Conservation (phyloP, 257 asterid genomes). For the Solanum etuberosum region DNA sequence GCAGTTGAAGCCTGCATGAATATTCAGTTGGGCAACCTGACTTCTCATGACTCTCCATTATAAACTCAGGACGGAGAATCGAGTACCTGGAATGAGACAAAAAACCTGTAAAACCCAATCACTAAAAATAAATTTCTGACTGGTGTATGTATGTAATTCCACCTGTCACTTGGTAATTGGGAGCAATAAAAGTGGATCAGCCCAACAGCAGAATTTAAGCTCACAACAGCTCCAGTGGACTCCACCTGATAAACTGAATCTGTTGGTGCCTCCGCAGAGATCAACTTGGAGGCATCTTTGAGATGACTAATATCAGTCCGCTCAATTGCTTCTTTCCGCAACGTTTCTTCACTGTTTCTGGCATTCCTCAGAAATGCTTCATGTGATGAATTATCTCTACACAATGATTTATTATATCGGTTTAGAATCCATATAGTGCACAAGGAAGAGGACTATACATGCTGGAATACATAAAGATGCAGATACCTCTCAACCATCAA, state of each 20-base stretch:
- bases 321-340: constrained; percentile 97
- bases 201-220: constrained; percentile 98
- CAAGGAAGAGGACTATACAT: constrained; percentile 2
- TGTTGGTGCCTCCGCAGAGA: constrained; percentile 46
- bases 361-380: constrained; percentile 89
- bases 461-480: constrained; percentile 4
- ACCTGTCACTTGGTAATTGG: constrained; percentile 98
- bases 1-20: constrained; percentile 98
- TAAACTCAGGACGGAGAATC: constrained; percentile 93
- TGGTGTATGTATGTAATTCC: not conserved
- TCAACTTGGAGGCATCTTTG: constrained; percentile 45
- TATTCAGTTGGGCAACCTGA: constrained; percentile 65
- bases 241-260: constrained; percentile 75
- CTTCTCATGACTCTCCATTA: constrained; percentile 80
- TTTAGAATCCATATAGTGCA: not conserved
- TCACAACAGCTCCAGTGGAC: constrained; percentile 98
- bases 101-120: not conserved
- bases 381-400: constrained; percentile 78
- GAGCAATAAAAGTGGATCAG: constrained; percentile 96
- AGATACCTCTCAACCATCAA: constrained; percentile 98
- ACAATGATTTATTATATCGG: constrained; percentile 12
- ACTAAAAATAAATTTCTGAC: not conserved
- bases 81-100: constrained; percentile 52
- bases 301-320: constrained; percentile 96
- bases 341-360: constrained; percentile 90